Conservation (phyloP, 106 monocot species). For the Dioscorea alata region DNA sequence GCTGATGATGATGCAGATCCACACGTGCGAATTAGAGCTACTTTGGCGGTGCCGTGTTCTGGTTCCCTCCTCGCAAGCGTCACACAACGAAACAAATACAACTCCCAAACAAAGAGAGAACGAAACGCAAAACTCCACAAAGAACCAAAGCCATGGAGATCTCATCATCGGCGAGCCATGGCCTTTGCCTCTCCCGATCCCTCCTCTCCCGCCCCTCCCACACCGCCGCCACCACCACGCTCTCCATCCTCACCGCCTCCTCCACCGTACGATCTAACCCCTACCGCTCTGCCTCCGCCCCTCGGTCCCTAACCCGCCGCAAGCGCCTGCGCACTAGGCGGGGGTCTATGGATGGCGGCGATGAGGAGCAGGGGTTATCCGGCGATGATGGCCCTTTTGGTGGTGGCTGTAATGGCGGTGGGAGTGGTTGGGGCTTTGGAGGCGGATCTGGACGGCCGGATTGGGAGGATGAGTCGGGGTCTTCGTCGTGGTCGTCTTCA, state of each 20-base stretch:
- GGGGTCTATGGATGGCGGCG: conserved; percentile 8
- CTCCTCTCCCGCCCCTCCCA: neutral
- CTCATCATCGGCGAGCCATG: neutral
- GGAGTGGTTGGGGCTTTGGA: conserved; percentile 6
- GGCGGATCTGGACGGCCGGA: conserved; percentile 21
- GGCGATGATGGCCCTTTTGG: conserved; percentile 29
- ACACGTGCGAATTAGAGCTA: too few species aligned
- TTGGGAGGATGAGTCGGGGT: conserved; percentile 2
- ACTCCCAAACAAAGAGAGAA: too few species aligned
- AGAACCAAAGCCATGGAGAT: neutral
- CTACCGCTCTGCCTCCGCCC: conserved; percentile 32
- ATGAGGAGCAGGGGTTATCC: conserved; percentile 27
- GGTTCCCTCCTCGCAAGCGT: too few species aligned
- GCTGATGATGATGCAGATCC: too few species aligned
- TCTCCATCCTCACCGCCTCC: conserved; percentile 13
- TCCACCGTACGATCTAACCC: conserved; percentile 13
- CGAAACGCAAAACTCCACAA: neutral
- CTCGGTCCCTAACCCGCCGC: conserved; percentile 49
- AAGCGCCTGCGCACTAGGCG: conserved; percentile 29
- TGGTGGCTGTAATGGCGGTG: conserved; percentile 26
- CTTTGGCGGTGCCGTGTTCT: too few species aligned
- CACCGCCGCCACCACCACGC: neutral
- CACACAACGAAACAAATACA: too few species aligned
- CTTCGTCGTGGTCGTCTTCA: neutral
- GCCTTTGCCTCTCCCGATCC: neutral